Percentiles rank a stretch among this genome's conserved stretches.
phyloP scores from a whole-genome alignment of 2,329 filamentous ascomycete species.

The Saccharata proteae region DNA sequence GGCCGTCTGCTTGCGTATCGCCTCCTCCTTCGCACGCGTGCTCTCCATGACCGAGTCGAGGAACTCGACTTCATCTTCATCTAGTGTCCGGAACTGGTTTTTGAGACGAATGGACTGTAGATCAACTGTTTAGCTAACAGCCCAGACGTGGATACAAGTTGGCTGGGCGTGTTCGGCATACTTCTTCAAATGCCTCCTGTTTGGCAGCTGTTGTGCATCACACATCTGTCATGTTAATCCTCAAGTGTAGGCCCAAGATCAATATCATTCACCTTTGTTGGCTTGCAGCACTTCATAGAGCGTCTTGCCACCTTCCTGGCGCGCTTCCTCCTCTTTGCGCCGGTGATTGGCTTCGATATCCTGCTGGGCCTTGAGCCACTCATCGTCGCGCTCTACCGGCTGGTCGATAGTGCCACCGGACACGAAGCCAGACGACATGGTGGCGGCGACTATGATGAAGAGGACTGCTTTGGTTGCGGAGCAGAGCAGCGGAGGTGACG shows the following conservation, averaged over 20 bases:
- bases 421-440: constrained; percentile 13
- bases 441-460: background rate
- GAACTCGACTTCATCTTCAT: constrained; percentile 71
- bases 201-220: constrained; percentile 49
- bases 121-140: background rate
- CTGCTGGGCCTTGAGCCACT: constrained; percentile 54
- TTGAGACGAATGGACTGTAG: constrained; percentile 44
- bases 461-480: background rate
- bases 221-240: constrained; percentile 22
- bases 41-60: constrained; percentile 48
- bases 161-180: constrained; percentile 4
- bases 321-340: constrained; percentile 40
- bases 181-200: constrained; percentile 71
- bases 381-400: constrained; percentile 36
- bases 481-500: background rate
- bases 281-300: constrained; percentile 67
- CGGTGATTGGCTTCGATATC: constrained; percentile 51
- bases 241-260: too few relatives aligned
- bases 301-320: constrained; percentile 43
- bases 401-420: constrained; percentile 12
- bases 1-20: constrained; percentile 44
- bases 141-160: background rate
- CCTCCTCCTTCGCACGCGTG: constrained; percentile 43
- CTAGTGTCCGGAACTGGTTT: constrained; percentile 66
- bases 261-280: constrained; percentile 58